A percentile compares a stretch with the other conserved stretches of the same genome.
phyloP scores from a whole-genome alignment of 2,329 filamentous ascomycete species.

The Microcyclosporella mali region DNA sequence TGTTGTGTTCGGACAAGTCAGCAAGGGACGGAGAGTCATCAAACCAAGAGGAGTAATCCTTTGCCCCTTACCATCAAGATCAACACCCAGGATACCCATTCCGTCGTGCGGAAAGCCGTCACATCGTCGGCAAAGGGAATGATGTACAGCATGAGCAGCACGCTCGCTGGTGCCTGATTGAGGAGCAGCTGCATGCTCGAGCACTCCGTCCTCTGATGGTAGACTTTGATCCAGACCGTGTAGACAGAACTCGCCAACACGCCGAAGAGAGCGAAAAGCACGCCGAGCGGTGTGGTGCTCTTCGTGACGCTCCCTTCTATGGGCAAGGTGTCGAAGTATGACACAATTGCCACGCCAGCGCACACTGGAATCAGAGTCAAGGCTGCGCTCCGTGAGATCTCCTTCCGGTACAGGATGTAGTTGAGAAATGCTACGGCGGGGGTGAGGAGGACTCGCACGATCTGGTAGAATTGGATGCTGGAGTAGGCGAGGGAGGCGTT shows the following conservation, averaged over 20 bases:
- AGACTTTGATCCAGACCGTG: conserved; percentile 62
- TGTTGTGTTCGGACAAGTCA: conserved; percentile 23
- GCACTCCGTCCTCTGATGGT: conserved; percentile 59
- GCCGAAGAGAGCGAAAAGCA: conserved; percentile 58
- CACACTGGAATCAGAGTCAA: conserved; percentile 55
- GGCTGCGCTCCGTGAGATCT: conserved; percentile 50
- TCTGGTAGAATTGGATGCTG: conserved; percentile 64
- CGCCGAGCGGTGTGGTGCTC: conserved; percentile 53
- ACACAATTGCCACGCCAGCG: conserved; percentile 58
- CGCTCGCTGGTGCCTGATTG: conserved; percentile 60
- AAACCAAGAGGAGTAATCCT: conserved; percentile 1
- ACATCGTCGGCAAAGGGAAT: conserved; percentile 62
- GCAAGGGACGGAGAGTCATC: not conserved
- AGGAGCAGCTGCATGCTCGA: conserved; percentile 63
- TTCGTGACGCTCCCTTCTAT: conserved; percentile 42
- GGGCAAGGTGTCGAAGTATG: conserved; percentile 56
- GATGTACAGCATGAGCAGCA: conserved; percentile 57
- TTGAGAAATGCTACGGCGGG: conserved; percentile 61
- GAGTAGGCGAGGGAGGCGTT: conserved; percentile 64
- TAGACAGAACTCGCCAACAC: conserved; percentile 62
- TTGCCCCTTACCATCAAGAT: conserved; percentile 50
- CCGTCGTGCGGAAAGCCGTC: conserved; percentile 50
- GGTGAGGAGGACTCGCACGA: conserved; percentile 61
- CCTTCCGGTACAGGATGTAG: conserved; percentile 53
- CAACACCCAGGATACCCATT: conserved; percentile 35